Percentiles rank a stretch among this genome's conserved stretches.
These are phyloP conservation scores for Pycnococcus provasolii DNA, from an alignment of 139 green algal species.

Conservation along the genomic window DNA sequence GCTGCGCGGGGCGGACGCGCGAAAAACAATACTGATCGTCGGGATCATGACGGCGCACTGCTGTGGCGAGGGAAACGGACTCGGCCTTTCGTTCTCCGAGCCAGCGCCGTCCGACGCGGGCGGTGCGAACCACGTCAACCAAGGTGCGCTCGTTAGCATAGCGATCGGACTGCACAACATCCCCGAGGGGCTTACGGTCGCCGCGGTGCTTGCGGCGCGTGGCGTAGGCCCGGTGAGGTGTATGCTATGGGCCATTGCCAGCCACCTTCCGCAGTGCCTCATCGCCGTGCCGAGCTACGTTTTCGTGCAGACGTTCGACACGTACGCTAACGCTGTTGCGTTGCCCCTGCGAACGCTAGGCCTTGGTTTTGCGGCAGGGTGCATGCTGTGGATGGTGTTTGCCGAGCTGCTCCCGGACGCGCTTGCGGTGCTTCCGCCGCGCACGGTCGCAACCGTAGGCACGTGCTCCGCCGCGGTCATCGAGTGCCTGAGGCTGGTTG, in stretches of 20 bases:
- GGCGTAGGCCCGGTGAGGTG: conserved; percentile 55
- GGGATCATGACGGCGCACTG: conserved; percentile 94
- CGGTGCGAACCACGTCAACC: conserved; percentile 61
- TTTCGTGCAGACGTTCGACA: conserved; percentile 83
- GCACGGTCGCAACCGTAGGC: neutral
- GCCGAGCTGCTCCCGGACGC: conserved; percentile 90
- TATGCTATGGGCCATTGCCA: conserved; percentile 70
- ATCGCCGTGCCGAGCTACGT: conserved; percentile 83
- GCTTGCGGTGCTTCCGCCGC: conserved; percentile 38
- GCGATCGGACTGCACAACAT: conserved; percentile 97
- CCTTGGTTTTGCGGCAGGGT: conserved; percentile 91
- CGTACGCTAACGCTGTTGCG: neutral
- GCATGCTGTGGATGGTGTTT: conserved; percentile 98
- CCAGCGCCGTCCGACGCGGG: no score
- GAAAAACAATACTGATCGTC: conserved; percentile 77
- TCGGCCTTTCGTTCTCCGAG: conserved; percentile 72
- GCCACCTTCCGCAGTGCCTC: conserved; percentile 60
- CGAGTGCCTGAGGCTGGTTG: no score
- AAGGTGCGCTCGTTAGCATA: conserved; percentile 82
- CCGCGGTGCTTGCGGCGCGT: conserved; percentile 75
- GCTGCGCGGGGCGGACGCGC: conserved; percentile 61
- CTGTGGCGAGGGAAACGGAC: conserved; percentile 84
- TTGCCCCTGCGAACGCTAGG: conserved; percentile 68
- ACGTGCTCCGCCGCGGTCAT: no score
- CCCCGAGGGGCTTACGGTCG: conserved; percentile 86